phyloP scores from a whole-genome alignment of 345 rosid genomes.

The Euphorbia peplus region DNA sequence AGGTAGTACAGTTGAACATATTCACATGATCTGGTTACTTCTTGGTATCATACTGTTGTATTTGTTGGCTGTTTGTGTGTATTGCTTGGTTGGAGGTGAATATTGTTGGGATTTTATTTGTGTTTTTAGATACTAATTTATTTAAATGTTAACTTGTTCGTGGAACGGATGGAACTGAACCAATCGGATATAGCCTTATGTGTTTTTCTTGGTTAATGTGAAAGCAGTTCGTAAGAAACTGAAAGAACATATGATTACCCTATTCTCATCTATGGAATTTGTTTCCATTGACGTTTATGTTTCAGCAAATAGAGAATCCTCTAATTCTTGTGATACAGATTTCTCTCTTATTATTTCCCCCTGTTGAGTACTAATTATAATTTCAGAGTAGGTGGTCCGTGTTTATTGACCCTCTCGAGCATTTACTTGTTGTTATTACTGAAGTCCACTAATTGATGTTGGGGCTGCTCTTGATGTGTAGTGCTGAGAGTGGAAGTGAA shows the following conservation, averaged over 20 bases:
- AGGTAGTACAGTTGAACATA: constrained; percentile 44
- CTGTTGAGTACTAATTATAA: constrained; percentile 2
- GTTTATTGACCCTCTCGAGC: not conserved
- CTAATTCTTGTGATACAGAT: not conserved
- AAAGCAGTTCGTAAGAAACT: not conserved
- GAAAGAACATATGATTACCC: not conserved
- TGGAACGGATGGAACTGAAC: not conserved
- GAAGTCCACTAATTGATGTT: constrained; percentile 26
- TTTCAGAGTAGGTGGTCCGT: not conserved
- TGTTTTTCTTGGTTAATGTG: not conserved
- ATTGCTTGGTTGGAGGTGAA: not conserved
- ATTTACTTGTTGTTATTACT: not conserved
- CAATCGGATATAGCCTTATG: not conserved
- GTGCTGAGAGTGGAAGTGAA: constrained; percentile 91
- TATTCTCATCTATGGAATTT: not conserved
- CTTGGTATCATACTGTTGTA: not conserved
- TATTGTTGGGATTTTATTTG: not conserved
- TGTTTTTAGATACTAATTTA: not conserved
- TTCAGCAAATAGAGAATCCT: not conserved
- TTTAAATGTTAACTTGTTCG: not conserved
- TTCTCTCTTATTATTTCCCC: not conserved
- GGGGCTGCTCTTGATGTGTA: constrained; percentile 21
- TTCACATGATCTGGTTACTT: not conserved
- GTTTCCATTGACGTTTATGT: not conserved
- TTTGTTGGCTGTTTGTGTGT: not conserved